Conservation (phyloP, 2,329 filamentous ascomycete species). For the Ciborinia camelliae region DNA sequence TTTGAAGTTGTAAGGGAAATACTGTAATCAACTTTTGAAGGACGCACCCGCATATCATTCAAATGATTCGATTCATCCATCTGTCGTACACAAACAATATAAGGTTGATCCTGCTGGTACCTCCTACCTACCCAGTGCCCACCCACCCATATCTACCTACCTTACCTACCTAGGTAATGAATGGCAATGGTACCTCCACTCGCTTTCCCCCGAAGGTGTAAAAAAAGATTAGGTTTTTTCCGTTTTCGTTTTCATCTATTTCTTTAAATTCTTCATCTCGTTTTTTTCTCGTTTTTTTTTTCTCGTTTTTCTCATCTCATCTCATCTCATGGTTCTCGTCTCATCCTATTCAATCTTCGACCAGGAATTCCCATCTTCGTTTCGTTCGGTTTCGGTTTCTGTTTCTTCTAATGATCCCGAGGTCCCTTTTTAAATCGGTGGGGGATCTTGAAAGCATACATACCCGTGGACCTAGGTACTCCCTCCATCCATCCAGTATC, state of each 20-base stretch:
- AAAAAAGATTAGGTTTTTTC: too few relatives aligned
- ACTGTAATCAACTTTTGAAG: too few relatives aligned
- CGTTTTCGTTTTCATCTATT: neutral
- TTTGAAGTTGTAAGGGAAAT: too few relatives aligned
- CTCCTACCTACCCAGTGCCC: too few relatives aligned
- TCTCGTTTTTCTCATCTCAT: neutral
- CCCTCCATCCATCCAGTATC: neutral
- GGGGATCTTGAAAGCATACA: too few relatives aligned
- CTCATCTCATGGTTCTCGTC: neutral
- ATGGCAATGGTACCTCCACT: too few relatives aligned
- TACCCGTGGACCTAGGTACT: too few relatives aligned
- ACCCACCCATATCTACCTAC: too few relatives aligned
- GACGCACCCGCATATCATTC: neutral
- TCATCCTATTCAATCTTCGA: neutral
- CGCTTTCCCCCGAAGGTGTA: slow-evolving; percentile 6
- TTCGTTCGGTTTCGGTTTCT: neutral
- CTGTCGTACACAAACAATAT: too few relatives aligned
- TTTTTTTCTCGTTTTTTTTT: neutral
- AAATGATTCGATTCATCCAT: neutral
- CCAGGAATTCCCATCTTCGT: neutral
- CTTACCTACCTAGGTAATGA: too few relatives aligned
- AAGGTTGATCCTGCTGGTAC: slow-evolving; percentile 3
- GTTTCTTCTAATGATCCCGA: neutral
- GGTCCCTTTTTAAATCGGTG: too few relatives aligned
- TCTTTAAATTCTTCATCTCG: neutral